Evolutionary conservation across 257 asterid species (phyloP).

Genomic region (Petunia axillaris): DNA sequence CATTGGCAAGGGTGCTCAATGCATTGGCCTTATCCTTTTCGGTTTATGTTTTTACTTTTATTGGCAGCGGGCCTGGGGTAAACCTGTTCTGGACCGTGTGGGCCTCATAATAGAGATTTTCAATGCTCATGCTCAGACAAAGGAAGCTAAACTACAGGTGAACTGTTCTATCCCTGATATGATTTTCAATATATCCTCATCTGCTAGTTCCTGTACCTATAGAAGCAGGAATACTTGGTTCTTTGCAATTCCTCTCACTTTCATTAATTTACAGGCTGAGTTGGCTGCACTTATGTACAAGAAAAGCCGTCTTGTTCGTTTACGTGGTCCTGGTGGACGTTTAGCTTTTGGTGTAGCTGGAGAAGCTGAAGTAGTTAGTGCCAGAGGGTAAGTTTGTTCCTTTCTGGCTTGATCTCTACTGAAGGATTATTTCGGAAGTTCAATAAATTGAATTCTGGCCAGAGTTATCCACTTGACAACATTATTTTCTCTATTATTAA

Average conservation of each 20-base stretch:
- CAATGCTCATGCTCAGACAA: slow-evolving; percentile 98
- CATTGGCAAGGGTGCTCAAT: slow-evolving; percentile 9
- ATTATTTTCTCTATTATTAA: not conserved
- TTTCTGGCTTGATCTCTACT: slow-evolving; percentile 14
- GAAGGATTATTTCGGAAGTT: slow-evolving; percentile 20
- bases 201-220: not conserved
- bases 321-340: slow-evolving; percentile 84
- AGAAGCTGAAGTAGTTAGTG: slow-evolving; percentile 97
- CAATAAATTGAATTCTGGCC: not conserved
- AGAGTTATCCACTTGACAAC: slow-evolving; percentile 5
- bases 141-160: slow-evolving; percentile 96
- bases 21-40: not conserved
- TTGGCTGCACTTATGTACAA: slow-evolving; percentile 97
- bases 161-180: slow-evolving; percentile 28
- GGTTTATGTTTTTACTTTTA: not conserved
- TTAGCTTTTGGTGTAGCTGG: slow-evolving; percentile 76
- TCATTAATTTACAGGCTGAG: slow-evolving; percentile 67
- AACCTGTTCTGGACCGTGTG: slow-evolving; percentile 92
- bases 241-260: slow-evolving; percentile 17
- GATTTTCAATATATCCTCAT: not conserved
- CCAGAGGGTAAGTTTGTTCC: slow-evolving; percentile 75
- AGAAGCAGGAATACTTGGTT: slow-evolving; percentile 4
- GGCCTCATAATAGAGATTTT: slow-evolving; percentile 94
- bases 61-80: slow-evolving; percentile 74
- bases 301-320: slow-evolving; percentile 91